A percentile compares a stretch with the other conserved stretches of the same genome.
Conservation (phyloP, 2,329 filamentous ascomycete species). For the Fusarium fracticaudum region DNA sequence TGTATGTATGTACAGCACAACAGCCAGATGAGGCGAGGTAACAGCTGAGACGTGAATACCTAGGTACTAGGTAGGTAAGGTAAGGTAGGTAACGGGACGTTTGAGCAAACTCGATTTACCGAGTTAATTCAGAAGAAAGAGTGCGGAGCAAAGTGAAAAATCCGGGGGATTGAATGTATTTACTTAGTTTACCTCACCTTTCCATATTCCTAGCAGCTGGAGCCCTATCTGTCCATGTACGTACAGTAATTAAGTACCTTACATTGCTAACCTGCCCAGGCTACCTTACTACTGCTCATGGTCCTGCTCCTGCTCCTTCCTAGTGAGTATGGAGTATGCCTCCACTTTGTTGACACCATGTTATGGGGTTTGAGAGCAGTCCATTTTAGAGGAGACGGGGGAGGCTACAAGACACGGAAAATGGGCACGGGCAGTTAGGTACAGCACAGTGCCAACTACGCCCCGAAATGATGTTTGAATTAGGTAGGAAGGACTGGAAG, state of each 20-base stretch:
- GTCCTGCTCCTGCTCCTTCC: conserved; percentile 4
- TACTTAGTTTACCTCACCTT: background rate
- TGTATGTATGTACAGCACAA: background rate
- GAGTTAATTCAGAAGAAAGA: conserved; percentile 1
- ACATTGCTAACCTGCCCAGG: conserved; percentile 7
- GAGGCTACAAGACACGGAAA: background rate
- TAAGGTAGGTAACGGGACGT: background rate
- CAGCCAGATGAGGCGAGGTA: background rate
- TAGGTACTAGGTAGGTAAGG: no score
- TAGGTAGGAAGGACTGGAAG: conserved; percentile 19
- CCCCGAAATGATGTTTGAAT: conserved; percentile 23
- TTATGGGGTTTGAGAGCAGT: conserved; percentile 32
- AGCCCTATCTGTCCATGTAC: conserved; percentile 16
- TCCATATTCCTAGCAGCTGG: conserved; percentile 13
- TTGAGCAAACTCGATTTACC: background rate
- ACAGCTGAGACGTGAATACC: background rate
- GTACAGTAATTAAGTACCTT: background rate
- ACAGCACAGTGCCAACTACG: conserved; percentile 26
- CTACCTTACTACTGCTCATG: background rate
- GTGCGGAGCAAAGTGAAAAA: conserved; percentile 22
- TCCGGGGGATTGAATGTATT: conserved; percentile 31
- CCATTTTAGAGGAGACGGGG: conserved; percentile 10
- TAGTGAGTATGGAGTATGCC: conserved; percentile 29
- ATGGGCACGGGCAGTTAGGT: background rate
- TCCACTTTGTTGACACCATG: conserved; percentile 33